Base-by-base conservation (phyloP, 1,139 yeast species). In the Geotrichum fermentans region DNA sequence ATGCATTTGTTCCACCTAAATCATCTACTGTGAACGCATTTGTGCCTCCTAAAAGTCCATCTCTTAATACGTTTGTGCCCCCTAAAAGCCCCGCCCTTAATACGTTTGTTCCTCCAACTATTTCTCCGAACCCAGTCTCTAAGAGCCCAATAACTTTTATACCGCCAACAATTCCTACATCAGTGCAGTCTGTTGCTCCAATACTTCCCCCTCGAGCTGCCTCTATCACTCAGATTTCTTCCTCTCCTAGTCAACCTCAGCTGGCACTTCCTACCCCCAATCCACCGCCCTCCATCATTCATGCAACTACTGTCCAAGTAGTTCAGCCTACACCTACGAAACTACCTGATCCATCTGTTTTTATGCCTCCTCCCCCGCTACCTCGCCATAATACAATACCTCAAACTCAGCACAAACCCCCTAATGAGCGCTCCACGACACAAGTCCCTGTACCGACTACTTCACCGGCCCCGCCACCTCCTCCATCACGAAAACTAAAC, bases 401-500 rank as follows among this genome's bases (percentile, higher is more conserved):
- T n/a, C n/a, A n/a, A n/a, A n/a, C n/a, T n/a, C n/a, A n/a, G n/a
- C n/a, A n/a, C n/a, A n/a, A n/a, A n/a, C n/a, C n/a, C n/a, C n/a
- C n/a, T n/a, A n/a, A n/a, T n/a, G n/a, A n/a, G n/a, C n/a, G n/a
- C n/a, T n/a, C n/a, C n/a, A n/a, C n/a, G n/a, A n/a, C n/a, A n/a
- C n/a, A n/a, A n/a, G n/a, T 6, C 13, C 20, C 51, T 42, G 21
- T 43, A 20, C 16, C 39, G 41, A 17, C 40, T 26, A 24, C 30
- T 17, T 28, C 49, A 8, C 44, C 43, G 17, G 33, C 50, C 17
- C 53, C 49, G n/a, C 54, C 58, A 5, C 58, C 58, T 5, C 51
- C 57, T n/a, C 56, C 58, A 2, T 29, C 58, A n/a, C 42, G 56
- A 6, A 52, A 50, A 35, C 46, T 47, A 3, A 30, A 32, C n/a